These are phyloP conservation scores for Coniochaeta ligniaria DNA, from an alignment of 2,329 filamentous ascomycete genomes.

Conservation along the genomic window DNA sequence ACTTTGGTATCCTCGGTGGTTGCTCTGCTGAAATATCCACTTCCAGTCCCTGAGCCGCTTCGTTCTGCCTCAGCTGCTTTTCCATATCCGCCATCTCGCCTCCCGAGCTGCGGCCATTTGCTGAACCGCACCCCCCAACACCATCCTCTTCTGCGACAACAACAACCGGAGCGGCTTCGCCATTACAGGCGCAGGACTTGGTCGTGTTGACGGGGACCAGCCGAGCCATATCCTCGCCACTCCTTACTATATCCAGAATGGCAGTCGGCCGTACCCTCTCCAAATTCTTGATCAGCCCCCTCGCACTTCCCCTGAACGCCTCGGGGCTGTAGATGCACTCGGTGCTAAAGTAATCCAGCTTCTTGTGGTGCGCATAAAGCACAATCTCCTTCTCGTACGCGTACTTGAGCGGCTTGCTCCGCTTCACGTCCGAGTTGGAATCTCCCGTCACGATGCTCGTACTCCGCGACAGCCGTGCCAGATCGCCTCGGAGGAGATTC, in stretches of 20 bases:
- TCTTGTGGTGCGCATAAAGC: slow-evolving; percentile 93
- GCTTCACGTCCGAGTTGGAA: slow-evolving; percentile 77
- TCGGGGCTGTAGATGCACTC: slow-evolving; percentile 98
- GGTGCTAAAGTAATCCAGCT: slow-evolving; percentile 95
- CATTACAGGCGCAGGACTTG: slow-evolving; percentile 39
- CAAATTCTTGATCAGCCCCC: slow-evolving; percentile 88
- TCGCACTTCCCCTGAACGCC: slow-evolving; percentile 87
- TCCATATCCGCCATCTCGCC: slow-evolving; percentile 82
- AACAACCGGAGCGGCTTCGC: slow-evolving; percentile 25
- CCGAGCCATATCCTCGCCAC: slow-evolving; percentile 91
- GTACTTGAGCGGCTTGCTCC: slow-evolving; percentile 95
- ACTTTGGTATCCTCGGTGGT: slow-evolving; percentile 25
- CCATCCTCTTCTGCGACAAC: slow-evolving; percentile 45
- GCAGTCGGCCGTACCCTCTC: slow-evolving; percentile 90
- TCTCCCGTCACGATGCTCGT: slow-evolving; percentile 84
- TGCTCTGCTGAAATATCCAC: slow-evolving; percentile 51
- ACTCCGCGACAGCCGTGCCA: slow-evolving; percentile 78
- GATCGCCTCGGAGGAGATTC: slow-evolving; percentile 87
- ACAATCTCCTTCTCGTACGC: slow-evolving; percentile 99
- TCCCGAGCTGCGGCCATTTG: slow-evolving; percentile 58
- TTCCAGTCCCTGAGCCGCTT: slow-evolving; percentile 53
- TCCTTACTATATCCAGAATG: slow-evolving; percentile 89
- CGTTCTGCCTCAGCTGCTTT: slow-evolving; percentile 58
- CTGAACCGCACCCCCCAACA: slow-evolving; percentile 66
- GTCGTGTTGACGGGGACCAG: slow-evolving; percentile 61